These are phyloP conservation scores for Chrysoporthe puriensis DNA, from an alignment of 2,329 filamentous ascomycete genomes.

Conservation along the genomic window DNA sequence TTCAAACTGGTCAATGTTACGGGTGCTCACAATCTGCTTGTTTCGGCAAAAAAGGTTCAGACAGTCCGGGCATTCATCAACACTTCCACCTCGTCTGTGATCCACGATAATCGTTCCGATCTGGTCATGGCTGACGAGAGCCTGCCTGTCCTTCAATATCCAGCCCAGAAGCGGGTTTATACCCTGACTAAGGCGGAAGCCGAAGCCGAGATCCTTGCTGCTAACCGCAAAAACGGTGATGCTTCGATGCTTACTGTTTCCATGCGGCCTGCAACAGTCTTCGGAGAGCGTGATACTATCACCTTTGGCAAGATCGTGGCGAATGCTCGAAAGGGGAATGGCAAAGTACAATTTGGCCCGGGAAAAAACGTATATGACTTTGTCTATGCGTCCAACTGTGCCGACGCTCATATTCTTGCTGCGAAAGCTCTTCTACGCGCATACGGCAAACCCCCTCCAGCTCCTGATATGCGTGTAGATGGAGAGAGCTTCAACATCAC, in stretches of 20 bases:
- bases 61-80: slow-evolving; percentile 32
- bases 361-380: slow-evolving; percentile 38
- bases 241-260: slow-evolving; percentile 29
- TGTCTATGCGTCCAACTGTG: slow-evolving; percentile 36
- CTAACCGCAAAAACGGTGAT: slow-evolving; percentile 29
- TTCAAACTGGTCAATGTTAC: slow-evolving; percentile 30
- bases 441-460: slow-evolving; percentile 30
- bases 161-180: slow-evolving; percentile 31
- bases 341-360: slow-evolving; percentile 32
- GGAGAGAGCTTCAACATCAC: slow-evolving; percentile 41
- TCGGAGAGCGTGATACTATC: slow-evolving; percentile 30
- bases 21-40: slow-evolving; percentile 31
- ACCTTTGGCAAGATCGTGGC: slow-evolving; percentile 30
- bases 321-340: slow-evolving; percentile 28
- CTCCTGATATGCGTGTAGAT: slow-evolving; percentile 34
- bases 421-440: slow-evolving; percentile 35
- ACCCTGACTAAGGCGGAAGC: slow-evolving; percentile 32
- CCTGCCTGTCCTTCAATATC: slow-evolving; percentile 30
- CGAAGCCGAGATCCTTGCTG: slow-evolving; percentile 30
- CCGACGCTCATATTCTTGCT: slow-evolving; percentile 36
- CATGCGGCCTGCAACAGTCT: slow-evolving; percentile 28
- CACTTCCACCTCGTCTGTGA: slow-evolving; percentile 30
- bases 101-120: slow-evolving; percentile 30
- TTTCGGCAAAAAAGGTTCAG: slow-evolving; percentile 14
- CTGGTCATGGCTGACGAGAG: slow-evolving; percentile 29